Percentiles rank a stretch among this genome's conserved stretches.
Conservation (phyloP, 75 land plant species). For the Pinus taeda region DNA sequence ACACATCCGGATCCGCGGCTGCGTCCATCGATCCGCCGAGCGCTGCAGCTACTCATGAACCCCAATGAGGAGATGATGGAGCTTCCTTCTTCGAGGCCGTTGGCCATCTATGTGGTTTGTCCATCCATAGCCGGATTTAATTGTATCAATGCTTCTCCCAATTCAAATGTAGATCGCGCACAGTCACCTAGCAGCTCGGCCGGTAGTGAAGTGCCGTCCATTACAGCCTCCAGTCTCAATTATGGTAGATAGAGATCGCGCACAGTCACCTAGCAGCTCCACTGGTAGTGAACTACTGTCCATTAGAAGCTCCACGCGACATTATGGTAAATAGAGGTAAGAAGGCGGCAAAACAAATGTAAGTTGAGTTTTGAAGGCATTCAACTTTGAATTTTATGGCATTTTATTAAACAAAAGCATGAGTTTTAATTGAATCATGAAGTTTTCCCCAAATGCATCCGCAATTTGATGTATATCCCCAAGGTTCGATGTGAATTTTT, state of each 20-base stretch:
- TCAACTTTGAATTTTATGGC: too few species aligned
- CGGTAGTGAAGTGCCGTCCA: not conserved
- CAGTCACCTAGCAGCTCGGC: not conserved
- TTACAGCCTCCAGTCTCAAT: too few species aligned
- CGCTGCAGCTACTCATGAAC: constrained; percentile 14
- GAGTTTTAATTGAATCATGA: too few species aligned
- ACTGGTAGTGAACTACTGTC: too few species aligned
- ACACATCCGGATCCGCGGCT: not conserved
- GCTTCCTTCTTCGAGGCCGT: constrained; percentile 1
- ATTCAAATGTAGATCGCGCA: not conserved
- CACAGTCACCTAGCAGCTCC: too few species aligned
- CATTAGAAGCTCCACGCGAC: not conserved
- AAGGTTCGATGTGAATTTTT: too few species aligned
- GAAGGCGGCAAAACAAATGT: too few species aligned
- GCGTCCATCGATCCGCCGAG: constrained; percentile 15
- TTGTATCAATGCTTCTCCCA: not conserved
- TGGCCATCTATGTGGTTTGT: not conserved
- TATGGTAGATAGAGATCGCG: too few species aligned
- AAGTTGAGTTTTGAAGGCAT: too few species aligned
- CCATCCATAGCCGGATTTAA: not conserved
- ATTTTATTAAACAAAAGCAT: too few species aligned
- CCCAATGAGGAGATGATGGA: not conserved
- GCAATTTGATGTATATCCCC: too few species aligned
- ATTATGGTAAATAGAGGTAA: not conserved
- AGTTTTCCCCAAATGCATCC: too few species aligned